Evolutionary conservation across 306 rosid genomes (phyloP), one percentile per base, ranked within the genome.

Genomic region (Quillaja saponaria): DNA sequence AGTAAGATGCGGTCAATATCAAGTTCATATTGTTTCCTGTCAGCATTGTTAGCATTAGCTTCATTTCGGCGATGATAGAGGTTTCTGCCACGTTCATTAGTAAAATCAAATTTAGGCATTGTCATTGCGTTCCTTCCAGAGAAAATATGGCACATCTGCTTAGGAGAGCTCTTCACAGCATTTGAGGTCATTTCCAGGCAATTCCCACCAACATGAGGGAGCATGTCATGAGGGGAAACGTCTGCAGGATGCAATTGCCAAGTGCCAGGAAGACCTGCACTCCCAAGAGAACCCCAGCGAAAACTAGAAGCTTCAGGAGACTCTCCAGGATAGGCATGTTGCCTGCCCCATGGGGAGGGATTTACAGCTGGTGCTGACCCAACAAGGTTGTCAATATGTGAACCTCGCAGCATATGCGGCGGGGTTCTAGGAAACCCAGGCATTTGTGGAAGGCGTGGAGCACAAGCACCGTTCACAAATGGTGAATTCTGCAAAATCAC

Each of bases 281-380:
- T 76, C 58, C 91, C 88, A 44, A 81, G 85, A 76, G 96, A 88
- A 40, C 90, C 90, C 62, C 81, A 38, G 71, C 72, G 82, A 62
- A 81, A 79, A 59, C 84, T 80, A 64, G 92, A 79, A 55, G 79
- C 71, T 31, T 83, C 92, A 63, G 92, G 84, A 68, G 96, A 85
- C 73, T 80, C 88, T 63, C 80, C 82, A 71, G 74, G 63, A 84
- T 69, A 88, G 59, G 85, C 71, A 58, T 61, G 79, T 20, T 67
- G 84, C 62, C 82, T 81, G 56, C 85, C 92, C 96, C 96, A 88
- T 7, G 80, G 82, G 11, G 92, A 85, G 64, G 83, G 84, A 5
- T 88, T 85, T 56, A 85, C 78, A 52, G 79, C 84, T 1, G 96
- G 96, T 39, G 96, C 96, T 45, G 92, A 88, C 61, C 96, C 96